Percentiles rank a stretch among this genome's conserved stretches.
These are phyloP conservation scores for Cladophialophora yegresii DNA, from an alignment of 2,329 filamentous ascomycete species.

Conservation along the genomic window DNA sequence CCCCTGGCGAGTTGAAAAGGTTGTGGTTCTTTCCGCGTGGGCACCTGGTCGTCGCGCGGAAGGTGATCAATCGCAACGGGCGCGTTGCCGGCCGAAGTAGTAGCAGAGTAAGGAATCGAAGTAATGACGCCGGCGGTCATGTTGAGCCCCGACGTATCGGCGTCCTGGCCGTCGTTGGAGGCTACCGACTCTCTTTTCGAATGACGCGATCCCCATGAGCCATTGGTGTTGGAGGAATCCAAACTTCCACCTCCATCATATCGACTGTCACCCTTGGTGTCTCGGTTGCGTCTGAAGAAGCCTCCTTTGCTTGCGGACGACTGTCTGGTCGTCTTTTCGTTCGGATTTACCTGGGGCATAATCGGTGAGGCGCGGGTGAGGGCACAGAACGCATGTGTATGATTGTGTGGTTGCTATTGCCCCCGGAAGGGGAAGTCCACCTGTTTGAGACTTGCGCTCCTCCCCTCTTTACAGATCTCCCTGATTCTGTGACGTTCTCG, in stretches of 20 bases:
- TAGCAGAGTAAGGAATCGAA: slow-evolving; percentile 80
- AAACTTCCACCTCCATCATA: slow-evolving; percentile 49
- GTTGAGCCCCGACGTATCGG: slow-evolving; percentile 64
- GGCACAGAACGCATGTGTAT: slow-evolving; percentile 31
- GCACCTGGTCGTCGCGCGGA: slow-evolving; percentile 65
- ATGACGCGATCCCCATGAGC: slow-evolving; percentile 73
- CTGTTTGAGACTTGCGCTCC: slow-evolving; percentile 23
- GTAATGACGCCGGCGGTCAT: slow-evolving; percentile 81
- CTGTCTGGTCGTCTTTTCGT: slow-evolving; percentile 77
- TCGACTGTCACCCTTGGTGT: slow-evolving; percentile 69
- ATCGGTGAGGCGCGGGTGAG: slow-evolving; percentile 23
- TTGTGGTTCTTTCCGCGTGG: slow-evolving; percentile 67
- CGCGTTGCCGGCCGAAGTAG: slow-evolving; percentile 63
- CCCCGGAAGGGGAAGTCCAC: slow-evolving; percentile 24
- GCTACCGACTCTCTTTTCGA: slow-evolving; percentile 69
- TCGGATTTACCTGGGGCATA: slow-evolving; percentile 61
- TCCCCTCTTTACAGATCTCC: slow-evolving; percentile 22
- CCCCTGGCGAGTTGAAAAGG: slow-evolving; percentile 82
- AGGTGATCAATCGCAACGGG: slow-evolving; percentile 74
- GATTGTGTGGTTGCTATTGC: slow-evolving; percentile 9
- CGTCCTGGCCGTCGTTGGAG: slow-evolving; percentile 68
- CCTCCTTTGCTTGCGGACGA: slow-evolving; percentile 78
- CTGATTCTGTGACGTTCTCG: slow-evolving; percentile 20
- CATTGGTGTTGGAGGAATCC: slow-evolving; percentile 53
- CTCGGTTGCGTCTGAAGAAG: slow-evolving; percentile 86